Evolutionary conservation across 768 basidiomycete genomes (phyloP).

Genomic region (Tricholomella constricta): DNA sequence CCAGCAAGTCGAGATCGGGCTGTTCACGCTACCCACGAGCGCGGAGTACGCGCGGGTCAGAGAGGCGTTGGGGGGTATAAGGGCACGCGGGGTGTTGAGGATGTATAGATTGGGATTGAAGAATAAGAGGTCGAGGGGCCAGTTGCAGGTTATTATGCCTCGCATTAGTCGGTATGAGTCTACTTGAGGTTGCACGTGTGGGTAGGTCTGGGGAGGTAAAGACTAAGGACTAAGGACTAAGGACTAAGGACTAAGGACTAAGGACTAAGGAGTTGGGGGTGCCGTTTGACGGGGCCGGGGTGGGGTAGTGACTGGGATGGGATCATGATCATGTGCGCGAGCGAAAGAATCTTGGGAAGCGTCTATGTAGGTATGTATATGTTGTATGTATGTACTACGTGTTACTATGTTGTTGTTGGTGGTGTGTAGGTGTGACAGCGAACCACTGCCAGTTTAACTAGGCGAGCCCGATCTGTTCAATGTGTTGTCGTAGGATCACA

Average conservation of each 20-base stretch:
- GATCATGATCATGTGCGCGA: not conserved
- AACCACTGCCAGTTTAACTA: slow-evolving; percentile 22
- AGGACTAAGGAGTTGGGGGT: no score
- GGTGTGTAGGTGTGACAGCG: not conserved
- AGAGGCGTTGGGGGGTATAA: slow-evolving; percentile 30
- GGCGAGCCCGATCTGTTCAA: slow-evolving; percentile 52
- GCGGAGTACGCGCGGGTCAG: slow-evolving; percentile 35
- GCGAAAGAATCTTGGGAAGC: not conserved
- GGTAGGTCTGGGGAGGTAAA: no score
- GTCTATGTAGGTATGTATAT: not conserved
- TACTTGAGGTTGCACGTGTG: not conserved
- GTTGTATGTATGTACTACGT: slow-evolving; percentile 4
- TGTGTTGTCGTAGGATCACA: slow-evolving; percentile 67
- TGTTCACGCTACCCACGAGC: slow-evolving; percentile 38
- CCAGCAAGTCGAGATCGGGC: slow-evolving; percentile 40
- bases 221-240: no score
- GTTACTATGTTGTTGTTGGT: not conserved
- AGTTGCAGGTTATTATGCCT: slow-evolving; percentile 32
- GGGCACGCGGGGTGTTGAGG: slow-evolving; percentile 30
- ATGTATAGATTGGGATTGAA: slow-evolving; percentile 44
- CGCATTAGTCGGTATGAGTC: slow-evolving; percentile 37
- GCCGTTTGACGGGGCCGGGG: not conserved
- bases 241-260: no score
- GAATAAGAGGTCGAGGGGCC: slow-evolving; percentile 39
- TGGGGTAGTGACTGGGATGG: not conserved